Evolutionary conservation across 805 yeast genomes (phyloP).

Genomic region (Wickerhamiella dianesei): DNA sequence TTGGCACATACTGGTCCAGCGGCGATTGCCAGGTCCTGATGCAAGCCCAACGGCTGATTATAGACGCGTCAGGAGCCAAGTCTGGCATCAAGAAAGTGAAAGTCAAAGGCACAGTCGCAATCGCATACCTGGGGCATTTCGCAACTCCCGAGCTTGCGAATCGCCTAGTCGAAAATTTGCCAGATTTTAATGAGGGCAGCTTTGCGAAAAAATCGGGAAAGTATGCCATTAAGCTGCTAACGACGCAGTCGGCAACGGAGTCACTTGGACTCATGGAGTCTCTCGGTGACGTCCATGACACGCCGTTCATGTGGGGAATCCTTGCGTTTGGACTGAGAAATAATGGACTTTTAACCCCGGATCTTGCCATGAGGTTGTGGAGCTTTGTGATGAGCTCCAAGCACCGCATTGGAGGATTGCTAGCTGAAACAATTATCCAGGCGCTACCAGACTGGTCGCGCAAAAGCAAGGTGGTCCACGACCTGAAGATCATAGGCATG

Average conservation of each 20-base stretch:
- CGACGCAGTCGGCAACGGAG: constrained; percentile 8
- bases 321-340: constrained; percentile 14
- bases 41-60: constrained; percentile 20
- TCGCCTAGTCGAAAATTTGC: constrained; percentile 4
- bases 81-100: too few species aligned
- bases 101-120: constrained; percentile 22
- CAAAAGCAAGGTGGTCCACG: constrained; percentile 5
- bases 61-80: constrained; percentile 12
- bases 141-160: constrained; percentile 8
- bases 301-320: constrained; percentile 20
- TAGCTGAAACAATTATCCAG: constrained; percentile 7
- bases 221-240: constrained; percentile 7
- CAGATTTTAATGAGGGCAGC: constrained; percentile 1
- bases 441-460: constrained; percentile 6
- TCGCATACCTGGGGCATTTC: constrained; percentile 19
- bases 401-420: constrained; percentile 2
- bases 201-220: constrained; percentile 13
- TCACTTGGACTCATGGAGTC: constrained; percentile 9
- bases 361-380: constrained; percentile 11
- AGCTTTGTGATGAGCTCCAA: constrained; percentile 15
- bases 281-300: constrained; percentile 1
- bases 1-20: constrained; percentile 19
- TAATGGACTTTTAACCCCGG: constrained; percentile 14
- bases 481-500: constrained; percentile 4
- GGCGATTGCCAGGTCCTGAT: constrained; percentile 13